Evolutionary conservation across 306 rosid genomes (phyloP).

Genomic region (Cyclanthera cordifolia): DNA sequence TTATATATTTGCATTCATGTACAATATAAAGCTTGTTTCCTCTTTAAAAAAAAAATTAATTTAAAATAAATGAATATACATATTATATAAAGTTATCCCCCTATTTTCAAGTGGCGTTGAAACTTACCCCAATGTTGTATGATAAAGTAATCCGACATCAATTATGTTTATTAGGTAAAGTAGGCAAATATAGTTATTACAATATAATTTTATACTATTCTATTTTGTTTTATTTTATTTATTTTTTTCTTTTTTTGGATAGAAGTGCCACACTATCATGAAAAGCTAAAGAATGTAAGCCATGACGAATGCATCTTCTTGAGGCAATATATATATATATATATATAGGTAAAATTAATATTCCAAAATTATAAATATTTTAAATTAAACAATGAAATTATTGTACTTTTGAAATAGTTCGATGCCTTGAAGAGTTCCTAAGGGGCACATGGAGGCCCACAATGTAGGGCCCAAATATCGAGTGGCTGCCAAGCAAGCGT

Average conservation of each 20-base stretch:
- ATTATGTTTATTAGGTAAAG: slow-evolving; percentile 31
- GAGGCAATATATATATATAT: background rate
- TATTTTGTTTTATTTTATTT: background rate
- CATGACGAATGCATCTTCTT: slow-evolving; percentile 9
- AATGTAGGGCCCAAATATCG: slow-evolving; percentile 17
- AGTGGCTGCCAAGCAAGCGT: slow-evolving; percentile 12
- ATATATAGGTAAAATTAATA: background rate
- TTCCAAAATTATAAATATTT: background rate
- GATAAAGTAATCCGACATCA: slow-evolving; percentile 29
- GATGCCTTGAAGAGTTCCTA: background rate
- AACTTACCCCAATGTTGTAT: slow-evolving; percentile 15
- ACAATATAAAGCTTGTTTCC: background rate
- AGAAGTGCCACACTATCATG: slow-evolving; percentile 21
- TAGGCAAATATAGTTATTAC: slow-evolving; percentile 20
- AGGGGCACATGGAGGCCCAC: slow-evolving; percentile 22
- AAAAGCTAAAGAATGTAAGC: slow-evolving; percentile 10
- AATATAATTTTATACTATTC: background rate
- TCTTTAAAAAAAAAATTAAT: background rate
- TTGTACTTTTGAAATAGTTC: background rate
- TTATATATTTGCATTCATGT: background rate
- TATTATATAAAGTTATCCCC: background rate
- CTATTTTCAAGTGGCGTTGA: slow-evolving; percentile 23
- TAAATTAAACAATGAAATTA: background rate
- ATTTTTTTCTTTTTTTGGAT: background rate
- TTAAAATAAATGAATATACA: too few relatives aligned